Evolutionary conservation across 2,329 filamentous ascomycete species (phyloP), one percentile per base, ranked within the genome.

Genomic region (Fusarium humuli): DNA sequence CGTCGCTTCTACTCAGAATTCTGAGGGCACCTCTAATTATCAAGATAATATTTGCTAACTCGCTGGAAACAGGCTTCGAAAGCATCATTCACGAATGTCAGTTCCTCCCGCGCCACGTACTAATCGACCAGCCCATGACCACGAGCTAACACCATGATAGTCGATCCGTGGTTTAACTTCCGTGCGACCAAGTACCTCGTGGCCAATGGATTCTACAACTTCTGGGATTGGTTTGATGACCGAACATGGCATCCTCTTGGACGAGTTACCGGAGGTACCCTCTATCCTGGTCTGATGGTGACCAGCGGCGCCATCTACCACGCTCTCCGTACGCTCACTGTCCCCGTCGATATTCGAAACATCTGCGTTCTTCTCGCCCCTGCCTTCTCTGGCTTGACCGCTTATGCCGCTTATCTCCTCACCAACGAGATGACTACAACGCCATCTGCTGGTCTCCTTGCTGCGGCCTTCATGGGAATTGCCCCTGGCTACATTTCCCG

Each of bases 211-310:
- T 98, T 99, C 84, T 97, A 97, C 82, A 94, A 92, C 81, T 99
- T 99, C 81, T 99, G 96, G 96, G 95, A 99, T 81, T 99, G 96
- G 96, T 99, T 99, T 79, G 96, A 99, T 83, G 96, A 99, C 86
- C 91, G 96, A 85, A 99, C 96, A 89, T 99, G 96, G 96, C 95
- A 99, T 83, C 96, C 96, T 76, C 92, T 99, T 67, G 96, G 96
- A 76, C 94, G 96, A 85, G 96, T 99, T 79, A 99, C 96, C 65
- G 96, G 96, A 83, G 96, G 96, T 78, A 99, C 96, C n/a, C 89
- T 99, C 69, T 99, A 99, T 81, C 96, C 96, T 53, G 96, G 96
- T 76, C 87, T 99, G 77, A 99, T 99, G 96, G 97, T 99, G 76
- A 99, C 96, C 78, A 98, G 95, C 82, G 97, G 96, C 75, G 90